These are phyloP conservation scores for Malus asiatica DNA, from an alignment of 306 rosid species.

Conservation along the genomic window DNA sequence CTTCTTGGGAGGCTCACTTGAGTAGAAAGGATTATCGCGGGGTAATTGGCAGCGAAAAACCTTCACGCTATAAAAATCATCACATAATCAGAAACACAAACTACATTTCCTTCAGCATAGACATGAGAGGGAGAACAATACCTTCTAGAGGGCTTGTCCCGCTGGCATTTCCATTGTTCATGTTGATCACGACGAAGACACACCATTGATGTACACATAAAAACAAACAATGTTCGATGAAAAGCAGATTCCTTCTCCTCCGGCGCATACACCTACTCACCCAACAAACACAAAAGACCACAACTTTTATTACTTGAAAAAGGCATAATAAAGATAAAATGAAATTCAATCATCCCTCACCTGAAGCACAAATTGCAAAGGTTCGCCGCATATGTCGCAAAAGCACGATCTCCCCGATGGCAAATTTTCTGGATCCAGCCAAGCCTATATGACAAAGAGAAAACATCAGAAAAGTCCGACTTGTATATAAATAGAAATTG, in stretches of 20 bases:
- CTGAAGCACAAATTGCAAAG: conserved; percentile 77
- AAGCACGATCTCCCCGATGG: conserved; percentile 53
- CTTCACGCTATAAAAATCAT: conserved; percentile 61
- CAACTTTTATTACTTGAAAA: neutral
- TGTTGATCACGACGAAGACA: conserved; percentile 83
- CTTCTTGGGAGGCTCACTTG: conserved; percentile 42
- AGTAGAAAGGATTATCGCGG: conserved; percentile 60
- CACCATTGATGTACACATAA: conserved; percentile 74
- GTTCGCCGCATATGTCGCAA: conserved; percentile 71
- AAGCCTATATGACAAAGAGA: conserved; percentile 46
- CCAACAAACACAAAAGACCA: neutral
- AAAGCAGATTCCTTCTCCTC: conserved; percentile 54
- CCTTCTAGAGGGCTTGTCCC: conserved; percentile 62
- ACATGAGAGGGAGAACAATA: conserved; percentile 11
- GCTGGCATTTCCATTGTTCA: conserved; percentile 66
- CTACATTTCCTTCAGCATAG: neutral
- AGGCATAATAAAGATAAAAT: neutral
- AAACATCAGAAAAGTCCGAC: neutral
- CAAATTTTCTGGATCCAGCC: conserved; percentile 79
- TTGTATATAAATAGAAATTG: neutral
- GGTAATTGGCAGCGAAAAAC: conserved; percentile 75
- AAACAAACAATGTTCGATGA: conserved; percentile 73
- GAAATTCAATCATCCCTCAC: conserved; percentile 34
- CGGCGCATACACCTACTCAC: conserved; percentile 66
- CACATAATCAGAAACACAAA: conserved; percentile 16